Percentiles rank a stretch among this genome's conserved stretches.
Evolutionary conservation across 176 grass and related monocot genomes (phyloP).

Genomic region (Triticum timopheevii): DNA sequence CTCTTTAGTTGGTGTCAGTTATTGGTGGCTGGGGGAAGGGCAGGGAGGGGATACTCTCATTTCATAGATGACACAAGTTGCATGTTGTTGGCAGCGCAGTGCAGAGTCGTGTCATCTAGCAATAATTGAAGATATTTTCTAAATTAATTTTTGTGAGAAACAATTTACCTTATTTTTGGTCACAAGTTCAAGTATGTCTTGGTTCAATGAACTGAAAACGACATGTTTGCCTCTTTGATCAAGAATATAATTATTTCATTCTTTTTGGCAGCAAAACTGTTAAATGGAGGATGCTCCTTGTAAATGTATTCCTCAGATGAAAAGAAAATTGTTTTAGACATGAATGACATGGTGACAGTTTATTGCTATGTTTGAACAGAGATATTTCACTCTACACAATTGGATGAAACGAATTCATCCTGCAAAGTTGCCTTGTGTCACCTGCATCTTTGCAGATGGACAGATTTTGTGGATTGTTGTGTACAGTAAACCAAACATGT

Average conservation of each 20-base stretch:
- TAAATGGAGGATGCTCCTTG: background rate
- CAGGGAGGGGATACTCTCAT: background rate
- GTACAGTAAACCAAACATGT: background rate
- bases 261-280: background rate
- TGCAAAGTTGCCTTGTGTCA: background rate
- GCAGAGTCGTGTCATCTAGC: background rate
- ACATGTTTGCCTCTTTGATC: background rate
- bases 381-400: background rate
- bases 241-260: background rate
- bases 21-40: conserved; percentile 3
- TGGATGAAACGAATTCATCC: background rate
- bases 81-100: background rate
- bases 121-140: conserved; percentile 19
- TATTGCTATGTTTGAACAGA: conserved; percentile 11
- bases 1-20: background rate
- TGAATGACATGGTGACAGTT: background rate
- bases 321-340: background rate
- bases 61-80: conserved; percentile 2
- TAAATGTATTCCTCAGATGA: background rate
- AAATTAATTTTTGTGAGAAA: background rate
- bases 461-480: background rate
- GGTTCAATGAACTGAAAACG: conserved; percentile 31
- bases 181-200: conserved; percentile 13
- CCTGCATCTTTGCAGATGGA: background rate
- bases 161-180: background rate